A percentile compares a stretch with the other conserved stretches of the same genome.
Evolutionary conservation across 768 basidiomycete genomes (phyloP).

Genomic region (Kwoniella pini): DNA sequence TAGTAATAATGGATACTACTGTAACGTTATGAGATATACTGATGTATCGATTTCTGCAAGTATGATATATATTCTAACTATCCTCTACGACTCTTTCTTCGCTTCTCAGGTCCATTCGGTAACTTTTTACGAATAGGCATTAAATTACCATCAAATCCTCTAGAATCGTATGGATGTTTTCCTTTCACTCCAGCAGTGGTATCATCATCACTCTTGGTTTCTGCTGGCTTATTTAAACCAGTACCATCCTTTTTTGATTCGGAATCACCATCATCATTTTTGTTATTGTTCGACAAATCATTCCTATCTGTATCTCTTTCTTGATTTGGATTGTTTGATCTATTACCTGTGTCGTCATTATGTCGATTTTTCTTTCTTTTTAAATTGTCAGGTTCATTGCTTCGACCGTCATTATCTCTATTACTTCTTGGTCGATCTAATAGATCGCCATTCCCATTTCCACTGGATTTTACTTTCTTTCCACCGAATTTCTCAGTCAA

Average conservation of each 20-base stretch:
- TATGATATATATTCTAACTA: too few species aligned
- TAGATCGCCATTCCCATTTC: not conserved
- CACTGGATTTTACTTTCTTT: not conserved
- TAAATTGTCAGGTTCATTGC: too few species aligned
- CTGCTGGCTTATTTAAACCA: too few species aligned
- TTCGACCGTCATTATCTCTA: not conserved
- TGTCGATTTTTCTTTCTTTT: not conserved
- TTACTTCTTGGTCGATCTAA: not conserved
- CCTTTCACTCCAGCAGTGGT: not conserved
- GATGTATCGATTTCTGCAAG: too few species aligned
- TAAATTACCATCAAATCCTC: constrained; percentile 14
- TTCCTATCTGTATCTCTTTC: not conserved
- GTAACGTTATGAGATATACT: too few species aligned
- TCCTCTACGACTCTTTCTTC: not conserved
- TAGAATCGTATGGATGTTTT: constrained; percentile 13
- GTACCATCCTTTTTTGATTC: not conserved
- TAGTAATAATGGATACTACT: not conserved
- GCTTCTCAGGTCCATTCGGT: not conserved
- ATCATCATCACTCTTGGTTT: not conserved
- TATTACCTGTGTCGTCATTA: not conserved
- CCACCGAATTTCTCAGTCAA: constrained; percentile 14
- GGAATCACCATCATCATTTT: not conserved
- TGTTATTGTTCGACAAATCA: not conserved
- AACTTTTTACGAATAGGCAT: constrained; percentile 15
- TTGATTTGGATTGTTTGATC: not conserved